Base-by-base conservation (phyloP, 768 basidiomycete species). In the Sporobolomyces phaffii region DNA sequence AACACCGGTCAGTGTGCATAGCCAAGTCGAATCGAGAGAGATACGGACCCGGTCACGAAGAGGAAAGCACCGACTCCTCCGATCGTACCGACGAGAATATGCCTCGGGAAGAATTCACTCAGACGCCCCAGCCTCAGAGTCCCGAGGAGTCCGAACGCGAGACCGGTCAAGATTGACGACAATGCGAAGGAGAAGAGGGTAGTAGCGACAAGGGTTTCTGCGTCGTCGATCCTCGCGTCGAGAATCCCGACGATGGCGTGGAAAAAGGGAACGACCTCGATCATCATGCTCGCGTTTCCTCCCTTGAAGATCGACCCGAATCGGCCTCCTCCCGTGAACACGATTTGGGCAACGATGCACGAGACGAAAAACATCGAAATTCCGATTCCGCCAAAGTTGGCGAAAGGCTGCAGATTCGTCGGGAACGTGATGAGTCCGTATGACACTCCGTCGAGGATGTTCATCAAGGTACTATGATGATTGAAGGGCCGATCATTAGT, bases 231-330 rank as follows among this genome's bases (percentile, higher is more conserved):
- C 20, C 87, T 81, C 4, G 78, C 73, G 3, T 87, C 84, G 49
- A 97, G 93, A 36, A 82, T 83, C 38, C 82, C 85, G 8, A 90
- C 89, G 48, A 98, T 82, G 65, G 96, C 88, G 77, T 97, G 94
- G 75, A 93, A 96, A 78, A 99, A 97, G 2, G 94, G 93, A 76
- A 91, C 89, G 72, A 97, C 92, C 78, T 98, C 94, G 68, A 99
- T 97, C 91, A 97, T 96, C 91, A 80, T 80, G 5, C 76, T 77
- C 14, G 78, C 90, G 78, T 91, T 92, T 2, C 87, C 91, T 54
- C 89, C 90, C 13, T 85, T 85, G 77, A 99, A 96, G 28, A 86
- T 86, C 72, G 88, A 91, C 6, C 89, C 94, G 31, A 26, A 58
- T 2, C 56, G 26, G 8, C 56, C 56, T 7, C 91, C 93, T 13